phyloP scores from a whole-genome alignment of 805 yeast species.

The Suhomyces emberorum region DNA sequence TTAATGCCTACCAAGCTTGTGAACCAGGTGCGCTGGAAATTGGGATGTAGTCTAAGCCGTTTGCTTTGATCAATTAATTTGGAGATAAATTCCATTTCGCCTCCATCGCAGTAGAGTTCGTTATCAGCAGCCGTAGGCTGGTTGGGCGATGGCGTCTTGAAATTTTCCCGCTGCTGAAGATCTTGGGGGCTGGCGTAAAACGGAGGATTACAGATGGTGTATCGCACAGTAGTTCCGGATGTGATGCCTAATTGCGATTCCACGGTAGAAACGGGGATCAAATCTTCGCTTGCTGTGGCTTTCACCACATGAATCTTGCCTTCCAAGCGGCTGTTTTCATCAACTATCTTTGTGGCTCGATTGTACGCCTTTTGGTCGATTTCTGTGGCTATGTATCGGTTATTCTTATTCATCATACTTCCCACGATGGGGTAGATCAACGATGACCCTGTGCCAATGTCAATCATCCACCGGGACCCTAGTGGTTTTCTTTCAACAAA shows the following conservation, averaged over 20 bases:
- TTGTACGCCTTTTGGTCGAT: constrained; percentile 11
- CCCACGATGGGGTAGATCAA: constrained; percentile 17
- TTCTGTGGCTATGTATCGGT: constrained; percentile 15
- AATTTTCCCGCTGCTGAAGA: constrained; percentile 3
- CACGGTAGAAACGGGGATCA: constrained; percentile 1
- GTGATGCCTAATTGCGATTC: background rate
- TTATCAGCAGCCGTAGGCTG: constrained; percentile 7
- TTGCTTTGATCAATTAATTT: constrained; percentile 12
- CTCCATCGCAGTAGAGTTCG: constrained; percentile 16
- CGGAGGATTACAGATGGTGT: constrained; percentile 21
- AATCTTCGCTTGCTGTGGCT: background rate
- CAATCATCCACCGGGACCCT: constrained; percentile 9
- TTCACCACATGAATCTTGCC: background rate
- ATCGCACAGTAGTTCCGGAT: background rate
- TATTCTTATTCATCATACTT: background rate
- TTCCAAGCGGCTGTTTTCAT: background rate
- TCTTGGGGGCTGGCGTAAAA: constrained; percentile 13
- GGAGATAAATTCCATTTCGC: constrained; percentile 15
- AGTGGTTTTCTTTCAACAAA: background rate
- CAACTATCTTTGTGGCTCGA: constrained; percentile 6
- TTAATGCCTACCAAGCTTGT: constrained; percentile 19
- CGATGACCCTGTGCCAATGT: constrained; percentile 22
- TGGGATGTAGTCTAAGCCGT: background rate
- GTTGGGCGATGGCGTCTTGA: constrained; percentile 8
- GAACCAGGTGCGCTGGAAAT: constrained; percentile 14